Conservation (phyloP, 305 asterid genomes). For the Rubia peregrina region DNA sequence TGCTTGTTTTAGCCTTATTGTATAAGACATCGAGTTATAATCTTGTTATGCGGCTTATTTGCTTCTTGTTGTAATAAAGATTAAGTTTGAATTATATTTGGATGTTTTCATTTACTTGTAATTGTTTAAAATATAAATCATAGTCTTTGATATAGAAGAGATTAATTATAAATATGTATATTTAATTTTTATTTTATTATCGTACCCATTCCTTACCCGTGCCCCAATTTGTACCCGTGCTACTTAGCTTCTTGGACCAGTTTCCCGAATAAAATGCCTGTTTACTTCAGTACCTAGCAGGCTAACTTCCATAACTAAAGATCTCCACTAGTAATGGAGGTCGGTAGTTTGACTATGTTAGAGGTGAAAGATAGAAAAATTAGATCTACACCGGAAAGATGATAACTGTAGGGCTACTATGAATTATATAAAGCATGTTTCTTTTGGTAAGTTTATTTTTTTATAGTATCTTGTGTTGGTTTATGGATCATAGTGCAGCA, state of each 20-base stretch:
- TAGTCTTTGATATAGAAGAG: too few species aligned
- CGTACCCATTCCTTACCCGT: too few species aligned
- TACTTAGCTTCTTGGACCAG: neutral
- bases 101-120: too few species aligned
- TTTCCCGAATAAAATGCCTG: neutral
- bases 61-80: too few species aligned
- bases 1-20: too few species aligned
- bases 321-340: neutral
- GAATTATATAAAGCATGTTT: neutral
- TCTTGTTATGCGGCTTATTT: too few species aligned
- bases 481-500: neutral
- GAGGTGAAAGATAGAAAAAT: neutral
- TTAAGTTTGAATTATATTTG: too few species aligned
- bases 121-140: too few species aligned
- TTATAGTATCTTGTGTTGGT: neutral
- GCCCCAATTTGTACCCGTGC: too few species aligned
- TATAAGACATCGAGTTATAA: too few species aligned
- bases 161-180: too few species aligned
- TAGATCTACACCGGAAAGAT: neutral
- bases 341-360: neutral
- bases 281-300: neutral
- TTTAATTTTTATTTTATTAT: too few species aligned
- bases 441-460: neutral
- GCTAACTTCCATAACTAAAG: neutral
- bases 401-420: neutral